Evolutionary conservation across 305 asterid genomes (phyloP).

Genomic region (Fraxinus xanthoxyloides): DNA sequence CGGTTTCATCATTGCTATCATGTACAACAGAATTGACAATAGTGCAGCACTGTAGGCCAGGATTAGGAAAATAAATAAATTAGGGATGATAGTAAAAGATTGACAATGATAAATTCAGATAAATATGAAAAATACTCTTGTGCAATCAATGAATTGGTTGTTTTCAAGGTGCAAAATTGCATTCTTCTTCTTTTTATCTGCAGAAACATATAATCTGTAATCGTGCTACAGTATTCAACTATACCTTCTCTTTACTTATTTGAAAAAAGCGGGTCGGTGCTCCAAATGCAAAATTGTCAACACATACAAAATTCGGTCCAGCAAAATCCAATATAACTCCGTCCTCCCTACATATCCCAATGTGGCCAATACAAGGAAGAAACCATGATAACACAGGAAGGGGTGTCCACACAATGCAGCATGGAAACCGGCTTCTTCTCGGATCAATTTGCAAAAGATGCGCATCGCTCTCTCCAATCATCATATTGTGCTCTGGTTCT

Average conservation of each 20-base stretch:
- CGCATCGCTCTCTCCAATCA: conserved; percentile 41
- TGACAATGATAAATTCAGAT: not conserved
- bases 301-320: conserved; percentile 83
- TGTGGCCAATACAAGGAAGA: conserved; percentile 75
- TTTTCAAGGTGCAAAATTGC: not conserved
- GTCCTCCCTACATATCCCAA: conserved; percentile 84
- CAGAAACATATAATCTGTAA: conserved; percentile 12
- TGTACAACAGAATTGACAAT: conserved; percentile 34
- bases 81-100: not conserved
- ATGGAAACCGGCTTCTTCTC: conserved; percentile 63
- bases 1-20: conserved; percentile 34
- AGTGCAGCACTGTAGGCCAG: conserved; percentile 46
- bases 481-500: conserved; percentile 46
- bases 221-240: conserved; percentile 4
- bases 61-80: conserved; percentile 3
- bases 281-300: conserved; percentile 82
- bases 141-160: not conserved
- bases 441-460: conserved; percentile 50
- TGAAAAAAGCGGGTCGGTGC: conserved; percentile 74
- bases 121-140: not conserved
- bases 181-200: not conserved
- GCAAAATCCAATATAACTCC: conserved; percentile 92
- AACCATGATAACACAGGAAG: conserved; percentile 93
- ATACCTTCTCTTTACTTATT: conserved; percentile 69
- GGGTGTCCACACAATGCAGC: conserved; percentile 93